These are phyloP conservation scores for Venturia aucupariae DNA, from an alignment of 2,329 filamentous ascomycete species.

Conservation along the genomic window DNA sequence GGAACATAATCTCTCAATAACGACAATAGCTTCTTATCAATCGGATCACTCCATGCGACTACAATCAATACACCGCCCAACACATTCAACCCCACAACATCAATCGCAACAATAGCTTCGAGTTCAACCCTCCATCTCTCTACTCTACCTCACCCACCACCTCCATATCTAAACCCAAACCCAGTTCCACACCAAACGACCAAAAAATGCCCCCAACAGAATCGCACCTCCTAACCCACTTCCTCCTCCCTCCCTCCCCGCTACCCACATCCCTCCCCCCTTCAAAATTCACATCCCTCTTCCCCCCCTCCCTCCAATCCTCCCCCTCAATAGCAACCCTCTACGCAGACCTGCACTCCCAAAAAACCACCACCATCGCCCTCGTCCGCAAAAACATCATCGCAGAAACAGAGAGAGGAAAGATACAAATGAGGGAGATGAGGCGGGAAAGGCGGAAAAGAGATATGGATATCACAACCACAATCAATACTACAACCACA, in stretches of 20 bases:
- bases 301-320: slow-evolving; percentile 57
- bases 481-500: background rate
- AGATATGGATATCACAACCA: slow-evolving; percentile 23
- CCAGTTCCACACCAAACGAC: background rate
- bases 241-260: slow-evolving; percentile 66
- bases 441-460: slow-evolving; percentile 43
- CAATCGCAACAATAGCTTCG: background rate
- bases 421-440: slow-evolving; percentile 49
- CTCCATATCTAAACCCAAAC: no score
- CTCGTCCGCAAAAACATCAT: slow-evolving; percentile 56
- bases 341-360: slow-evolving; percentile 70
- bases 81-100: background rate
- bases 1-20: background rate
- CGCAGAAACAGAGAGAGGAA: slow-evolving; percentile 53
- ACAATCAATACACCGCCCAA: background rate
- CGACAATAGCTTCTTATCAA: background rate
- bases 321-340: slow-evolving; percentile 60
- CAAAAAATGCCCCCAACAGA: slow-evolving; percentile 63
- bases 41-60: background rate
- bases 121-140: no score
- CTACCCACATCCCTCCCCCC: slow-evolving; percentile 65
- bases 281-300: slow-evolving; percentile 65
- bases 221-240: slow-evolving; percentile 63
- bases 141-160: no score
- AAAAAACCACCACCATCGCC: slow-evolving; percentile 62